A percentile compares a stretch with the other conserved stretches of the same genome.
Conservation (phyloP, 306 rosid species). For the Abrus precatorius region DNA sequence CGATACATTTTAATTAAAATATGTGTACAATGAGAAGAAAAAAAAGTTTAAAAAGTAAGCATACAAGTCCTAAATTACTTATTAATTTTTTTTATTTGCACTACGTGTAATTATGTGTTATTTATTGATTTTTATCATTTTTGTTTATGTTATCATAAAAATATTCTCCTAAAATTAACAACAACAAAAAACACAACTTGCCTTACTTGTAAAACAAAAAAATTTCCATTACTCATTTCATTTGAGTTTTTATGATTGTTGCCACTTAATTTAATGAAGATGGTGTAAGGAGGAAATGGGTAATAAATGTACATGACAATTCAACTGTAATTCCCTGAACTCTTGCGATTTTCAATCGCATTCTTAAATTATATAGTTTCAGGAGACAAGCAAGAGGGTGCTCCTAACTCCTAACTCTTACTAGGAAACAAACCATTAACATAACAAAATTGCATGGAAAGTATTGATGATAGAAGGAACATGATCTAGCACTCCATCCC, state of each 20-base stretch:
- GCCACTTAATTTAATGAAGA: constrained; percentile 46
- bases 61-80: too few relatives aligned
- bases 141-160: too few relatives aligned
- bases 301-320: constrained; percentile 47
- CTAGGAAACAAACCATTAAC: constrained; percentile 72
- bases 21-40: too few relatives aligned
- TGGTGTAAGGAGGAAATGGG: constrained; percentile 49
- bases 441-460: constrained; percentile 64
- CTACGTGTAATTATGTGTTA: too few relatives aligned
- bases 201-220: too few relatives aligned
- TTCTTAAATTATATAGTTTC: constrained; percentile 10
- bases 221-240: not conserved
- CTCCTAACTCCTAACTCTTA: constrained; percentile 57
- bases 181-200: too few relatives aligned
- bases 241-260: not conserved
- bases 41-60: too few relatives aligned
- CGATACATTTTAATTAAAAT: too few relatives aligned
- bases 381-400: constrained; percentile 44
- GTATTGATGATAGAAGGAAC: constrained; percentile 38
- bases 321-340: constrained; percentile 41
- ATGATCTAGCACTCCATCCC: constrained; percentile 41
- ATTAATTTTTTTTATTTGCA: too few relatives aligned
- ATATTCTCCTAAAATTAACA: too few relatives aligned
- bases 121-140: too few relatives aligned
- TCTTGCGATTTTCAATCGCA: constrained; percentile 14